phyloP scores from a whole-genome alignment of 768 basidiomycete genomes.

The Mycena maculata region DNA sequence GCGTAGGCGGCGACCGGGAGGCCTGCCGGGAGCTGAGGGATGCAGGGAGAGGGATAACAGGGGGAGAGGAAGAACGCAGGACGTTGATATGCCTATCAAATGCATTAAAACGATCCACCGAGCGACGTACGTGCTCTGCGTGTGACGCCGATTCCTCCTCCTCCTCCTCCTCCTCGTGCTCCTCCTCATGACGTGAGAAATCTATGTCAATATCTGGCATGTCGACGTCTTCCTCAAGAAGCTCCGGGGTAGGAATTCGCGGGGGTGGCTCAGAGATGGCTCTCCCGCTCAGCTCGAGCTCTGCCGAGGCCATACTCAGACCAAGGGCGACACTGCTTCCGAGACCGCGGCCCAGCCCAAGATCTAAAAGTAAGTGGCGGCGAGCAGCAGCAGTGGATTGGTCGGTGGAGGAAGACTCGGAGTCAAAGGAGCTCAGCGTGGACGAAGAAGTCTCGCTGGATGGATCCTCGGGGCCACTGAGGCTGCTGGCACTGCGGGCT shows the following conservation, averaged over 20 bases:
- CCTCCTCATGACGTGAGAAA: slow-evolving; percentile 35
- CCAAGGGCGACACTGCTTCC: slow-evolving; percentile 33
- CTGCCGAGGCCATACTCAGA: slow-evolving; percentile 27
- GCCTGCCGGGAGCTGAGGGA: slow-evolving; percentile 24
- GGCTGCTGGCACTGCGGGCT: slow-evolving; percentile 64
- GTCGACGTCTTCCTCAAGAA: slow-evolving; percentile 58
- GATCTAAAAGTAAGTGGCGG: slow-evolving; percentile 30
- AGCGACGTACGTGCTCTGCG: slow-evolving; percentile 55
- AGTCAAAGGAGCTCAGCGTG: slow-evolving; percentile 43
- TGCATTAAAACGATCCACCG: slow-evolving; percentile 63
- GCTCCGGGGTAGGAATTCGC: slow-evolving; percentile 56
- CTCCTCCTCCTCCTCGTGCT: slow-evolving; percentile 34
- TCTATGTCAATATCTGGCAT: slow-evolving; percentile 56
- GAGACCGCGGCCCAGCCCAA: slow-evolving; percentile 25
- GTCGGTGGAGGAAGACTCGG: slow-evolving; percentile 13
- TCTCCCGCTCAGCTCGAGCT: slow-evolving; percentile 19
- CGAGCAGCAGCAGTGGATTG: slow-evolving; percentile 17
- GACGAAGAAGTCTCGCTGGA: slow-evolving; percentile 51
- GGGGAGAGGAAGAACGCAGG: slow-evolving; percentile 54
- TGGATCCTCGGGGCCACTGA: slow-evolving; percentile 53
- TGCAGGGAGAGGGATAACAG: slow-evolving; percentile 35
- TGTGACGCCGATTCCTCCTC: slow-evolving; percentile 36
- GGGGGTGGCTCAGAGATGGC: slow-evolving; percentile 45
- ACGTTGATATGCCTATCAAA: slow-evolving; percentile 66
- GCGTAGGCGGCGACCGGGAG: slow-evolving; percentile 36